Conservation (phyloP, 75 land plant genomes). For the Sequoiadendron giganteum region DNA sequence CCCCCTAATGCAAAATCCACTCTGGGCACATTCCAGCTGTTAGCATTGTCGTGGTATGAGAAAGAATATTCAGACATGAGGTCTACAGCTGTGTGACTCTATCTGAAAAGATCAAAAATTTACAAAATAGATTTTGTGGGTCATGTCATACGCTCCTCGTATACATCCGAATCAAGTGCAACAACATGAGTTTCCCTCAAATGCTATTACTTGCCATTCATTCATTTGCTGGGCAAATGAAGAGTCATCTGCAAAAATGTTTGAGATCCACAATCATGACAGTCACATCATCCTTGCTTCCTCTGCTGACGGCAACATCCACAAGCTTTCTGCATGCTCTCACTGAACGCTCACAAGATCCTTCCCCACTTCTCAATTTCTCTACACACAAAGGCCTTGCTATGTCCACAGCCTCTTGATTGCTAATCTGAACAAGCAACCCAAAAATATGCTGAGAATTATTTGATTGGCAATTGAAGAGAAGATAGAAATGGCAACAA, state of each 20-base stretch:
- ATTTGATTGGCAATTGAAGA: not conserved
- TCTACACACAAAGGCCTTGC: conserved; percentile 29
- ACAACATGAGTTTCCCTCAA: not conserved
- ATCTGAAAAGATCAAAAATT: not conserved
- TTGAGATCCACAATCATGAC: conserved; percentile 47
- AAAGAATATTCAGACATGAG: not conserved
- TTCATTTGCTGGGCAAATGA: too few species aligned
- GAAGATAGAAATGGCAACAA: not conserved
- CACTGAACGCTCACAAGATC: not conserved
- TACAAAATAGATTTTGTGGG: not conserved
- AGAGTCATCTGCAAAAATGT: conserved; percentile 9
- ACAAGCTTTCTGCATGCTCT: conserved; percentile 41
- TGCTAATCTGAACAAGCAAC: conserved; percentile 31
- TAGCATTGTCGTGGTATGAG: not conserved
- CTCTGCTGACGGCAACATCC: conserved; percentile 36
- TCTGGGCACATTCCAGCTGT: not conserved
- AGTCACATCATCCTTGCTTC: conserved; percentile 41
- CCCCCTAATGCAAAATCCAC: not conserved
- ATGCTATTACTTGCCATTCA: not conserved
- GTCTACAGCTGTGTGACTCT: not conserved
- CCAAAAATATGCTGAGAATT: not conserved
- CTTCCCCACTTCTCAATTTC: not conserved
- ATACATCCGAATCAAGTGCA: not conserved
- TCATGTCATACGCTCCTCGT: not conserved
- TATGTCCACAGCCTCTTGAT: conserved; percentile 66